Conservation (phyloP, 306 rosid genomes). For the Dicorynia guianensis region DNA sequence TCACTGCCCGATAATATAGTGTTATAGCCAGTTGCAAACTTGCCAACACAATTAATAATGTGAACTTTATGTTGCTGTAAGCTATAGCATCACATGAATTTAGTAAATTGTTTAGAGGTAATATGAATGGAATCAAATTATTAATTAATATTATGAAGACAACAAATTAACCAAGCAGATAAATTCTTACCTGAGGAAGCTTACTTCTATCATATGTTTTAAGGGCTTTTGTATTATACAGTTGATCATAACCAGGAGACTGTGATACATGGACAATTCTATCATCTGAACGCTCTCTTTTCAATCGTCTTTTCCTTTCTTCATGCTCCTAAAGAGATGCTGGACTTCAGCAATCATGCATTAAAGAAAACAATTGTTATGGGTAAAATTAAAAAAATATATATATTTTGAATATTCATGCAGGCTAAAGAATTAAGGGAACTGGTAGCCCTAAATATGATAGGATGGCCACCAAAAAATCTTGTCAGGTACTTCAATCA, state of each 20-base stretch:
- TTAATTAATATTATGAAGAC: slow-evolving; percentile 1
- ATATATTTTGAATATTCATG: neutral
- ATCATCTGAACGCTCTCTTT: slow-evolving; percentile 90
- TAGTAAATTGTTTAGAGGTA: slow-evolving; percentile 9
- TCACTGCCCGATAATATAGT: no score
- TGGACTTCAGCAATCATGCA: slow-evolving; percentile 41
- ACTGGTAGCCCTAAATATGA: neutral
- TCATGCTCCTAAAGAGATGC: slow-evolving; percentile 83
- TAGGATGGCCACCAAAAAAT: slow-evolving; percentile 20
- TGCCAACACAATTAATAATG: neutral
- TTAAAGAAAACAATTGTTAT: neutral
- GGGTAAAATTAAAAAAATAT: neutral
- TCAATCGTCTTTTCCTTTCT: slow-evolving; percentile 82
- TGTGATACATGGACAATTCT: slow-evolving; percentile 67
- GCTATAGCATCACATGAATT: slow-evolving; percentile 27
- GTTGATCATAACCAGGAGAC: slow-evolving; percentile 66
- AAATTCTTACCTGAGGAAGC: slow-evolving; percentile 89
- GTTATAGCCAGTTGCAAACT: neutral
- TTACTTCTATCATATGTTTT: slow-evolving; percentile 74
- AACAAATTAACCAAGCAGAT: slow-evolving; percentile 31
- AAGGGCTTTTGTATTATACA: slow-evolving; percentile 55
- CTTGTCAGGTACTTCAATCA: neutral
- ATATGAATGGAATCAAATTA: slow-evolving; percentile 8
- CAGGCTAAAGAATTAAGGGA: slow-evolving; percentile 9
- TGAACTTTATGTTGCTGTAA: slow-evolving; percentile 17